These are phyloP conservation scores for Ophiocordyceps camponoti-floridani DNA, from an alignment of 2,329 filamentous ascomycete genomes.

Conservation along the genomic window DNA sequence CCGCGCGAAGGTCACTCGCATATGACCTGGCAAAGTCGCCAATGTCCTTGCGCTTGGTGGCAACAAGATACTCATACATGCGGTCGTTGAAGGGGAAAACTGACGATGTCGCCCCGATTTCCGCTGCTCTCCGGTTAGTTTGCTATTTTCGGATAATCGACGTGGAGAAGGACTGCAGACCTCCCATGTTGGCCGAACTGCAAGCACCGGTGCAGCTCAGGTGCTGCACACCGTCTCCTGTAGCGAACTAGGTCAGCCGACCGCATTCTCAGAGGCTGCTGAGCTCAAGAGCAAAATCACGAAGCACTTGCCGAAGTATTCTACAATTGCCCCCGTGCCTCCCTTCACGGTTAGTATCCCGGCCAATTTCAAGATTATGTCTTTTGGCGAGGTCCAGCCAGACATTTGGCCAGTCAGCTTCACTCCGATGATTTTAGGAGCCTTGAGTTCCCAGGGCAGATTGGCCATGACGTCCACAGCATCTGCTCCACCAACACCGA, in stretches of 20 bases:
- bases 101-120: constrained; percentile 89
- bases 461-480: constrained; percentile 93
- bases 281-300: constrained; percentile 89
- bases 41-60: constrained; percentile 54
- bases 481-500: constrained; percentile 92
- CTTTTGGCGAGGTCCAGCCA: constrained; percentile 89
- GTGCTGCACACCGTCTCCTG: too few species aligned
- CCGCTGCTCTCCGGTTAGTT: constrained; percentile 20
- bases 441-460: constrained; percentile 94
- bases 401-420: constrained; percentile 65
- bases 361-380: constrained; percentile 80
- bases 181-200: too few species aligned
- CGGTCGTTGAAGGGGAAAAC: constrained; percentile 82
- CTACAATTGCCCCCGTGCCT: constrained; percentile 85
- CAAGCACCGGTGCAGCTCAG: too few species aligned
- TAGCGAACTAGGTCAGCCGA: constrained; percentile 13
- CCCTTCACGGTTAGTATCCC: constrained; percentile 83
- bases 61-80: constrained; percentile 69
- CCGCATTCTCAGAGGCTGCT: constrained; percentile 67
- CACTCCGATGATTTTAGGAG: constrained; percentile 81
- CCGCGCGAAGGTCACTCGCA: constrained; percentile 52
- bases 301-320: constrained; percentile 88
- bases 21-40: constrained; percentile 43
- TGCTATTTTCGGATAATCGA: too few species aligned
- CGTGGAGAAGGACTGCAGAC: too few species aligned